Percentiles rank a stretch among this genome's conserved stretches.
Evolutionary conservation across 768 basidiomycete species (phyloP).

Genomic region (Mycena olivaceomarginata): DNA sequence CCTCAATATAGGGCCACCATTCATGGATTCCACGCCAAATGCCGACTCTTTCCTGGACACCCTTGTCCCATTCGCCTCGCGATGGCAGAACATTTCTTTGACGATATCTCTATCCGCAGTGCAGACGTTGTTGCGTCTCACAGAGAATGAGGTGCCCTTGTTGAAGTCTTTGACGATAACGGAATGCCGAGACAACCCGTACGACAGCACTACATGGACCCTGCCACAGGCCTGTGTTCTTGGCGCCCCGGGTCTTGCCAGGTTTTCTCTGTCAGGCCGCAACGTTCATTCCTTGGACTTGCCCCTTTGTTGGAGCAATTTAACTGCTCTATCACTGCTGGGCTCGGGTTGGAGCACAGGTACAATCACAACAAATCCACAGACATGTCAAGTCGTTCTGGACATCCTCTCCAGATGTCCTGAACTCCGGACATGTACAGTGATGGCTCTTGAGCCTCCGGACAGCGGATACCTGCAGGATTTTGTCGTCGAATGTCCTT

Average conservation of each 20-base stretch:
- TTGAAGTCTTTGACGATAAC: background rate
- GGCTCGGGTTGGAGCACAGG: background rate
- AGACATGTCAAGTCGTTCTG: slow-evolving; percentile 3
- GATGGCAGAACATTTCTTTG: slow-evolving; percentile 12
- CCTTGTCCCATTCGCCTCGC: background rate
- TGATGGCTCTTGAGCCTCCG: background rate
- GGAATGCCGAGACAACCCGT: background rate
- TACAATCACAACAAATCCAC: background rate
- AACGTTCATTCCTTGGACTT: background rate
- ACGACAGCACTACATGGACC: background rate
- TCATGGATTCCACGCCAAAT: background rate
- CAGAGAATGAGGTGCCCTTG: slow-evolving; percentile 17
- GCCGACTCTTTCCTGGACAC: background rate
- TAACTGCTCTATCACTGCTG: background rate
- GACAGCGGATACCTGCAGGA: background rate
- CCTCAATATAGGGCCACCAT: background rate
- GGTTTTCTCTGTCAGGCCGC: background rate
- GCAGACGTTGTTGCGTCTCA: background rate
- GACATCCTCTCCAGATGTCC: slow-evolving; percentile 14
- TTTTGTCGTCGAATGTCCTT: background rate
- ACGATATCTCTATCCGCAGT: background rate
- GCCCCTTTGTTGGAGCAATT: slow-evolving; percentile 5
- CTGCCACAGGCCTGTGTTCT: background rate
- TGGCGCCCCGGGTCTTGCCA: background rate
- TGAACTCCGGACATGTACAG: background rate